phyloP scores from a whole-genome alignment of 2,329 filamentous ascomycete genomes.

The Incumbomyces lentus region DNA sequence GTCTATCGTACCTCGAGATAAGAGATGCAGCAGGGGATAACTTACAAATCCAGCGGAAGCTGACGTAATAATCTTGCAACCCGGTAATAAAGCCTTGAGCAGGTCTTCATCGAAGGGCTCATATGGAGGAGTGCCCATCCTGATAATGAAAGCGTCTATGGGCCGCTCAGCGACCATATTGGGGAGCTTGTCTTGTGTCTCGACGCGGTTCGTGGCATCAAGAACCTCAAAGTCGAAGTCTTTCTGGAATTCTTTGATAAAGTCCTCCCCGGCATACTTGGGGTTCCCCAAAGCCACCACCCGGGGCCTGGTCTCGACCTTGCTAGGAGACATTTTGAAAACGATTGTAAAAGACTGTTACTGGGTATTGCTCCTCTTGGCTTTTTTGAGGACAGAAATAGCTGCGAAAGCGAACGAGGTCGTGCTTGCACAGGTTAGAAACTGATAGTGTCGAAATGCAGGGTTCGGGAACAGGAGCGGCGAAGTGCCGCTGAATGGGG shows the following conservation, averaged over 20 bases:
- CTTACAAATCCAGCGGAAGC: conserved; percentile 27
- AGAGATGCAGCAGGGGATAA: no score
- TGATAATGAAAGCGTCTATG: conserved; percentile 39
- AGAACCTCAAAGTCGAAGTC: conserved; percentile 22
- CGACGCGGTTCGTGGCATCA: conserved; percentile 27
- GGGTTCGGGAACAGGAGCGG: no score
- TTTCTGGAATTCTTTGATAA: conserved; percentile 26
- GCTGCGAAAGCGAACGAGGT: no score
- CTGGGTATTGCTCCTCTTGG: no score
- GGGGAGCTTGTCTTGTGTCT: conserved; percentile 30
- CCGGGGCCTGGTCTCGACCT: conserved; percentile 26
- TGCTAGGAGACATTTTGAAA: not conserved
- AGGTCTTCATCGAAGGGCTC: conserved; percentile 42
- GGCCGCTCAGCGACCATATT: conserved; percentile 23
- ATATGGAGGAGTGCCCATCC: conserved; percentile 41
- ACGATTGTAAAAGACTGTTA: no score
- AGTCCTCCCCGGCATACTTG: conserved; percentile 31
- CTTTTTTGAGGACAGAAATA: no score
- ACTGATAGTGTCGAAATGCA: no score
- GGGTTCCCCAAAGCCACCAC: conserved; percentile 35
- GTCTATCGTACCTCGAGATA: no score
- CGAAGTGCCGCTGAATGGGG: no score
- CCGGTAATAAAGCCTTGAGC: conserved; percentile 30
- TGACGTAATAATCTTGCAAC: conserved; percentile 38
- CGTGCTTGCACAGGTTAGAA: no score